Percentiles rank a stretch among this genome's conserved stretches.
Conservation (phyloP, 345 rosid species). For the Psidium guajava region DNA sequence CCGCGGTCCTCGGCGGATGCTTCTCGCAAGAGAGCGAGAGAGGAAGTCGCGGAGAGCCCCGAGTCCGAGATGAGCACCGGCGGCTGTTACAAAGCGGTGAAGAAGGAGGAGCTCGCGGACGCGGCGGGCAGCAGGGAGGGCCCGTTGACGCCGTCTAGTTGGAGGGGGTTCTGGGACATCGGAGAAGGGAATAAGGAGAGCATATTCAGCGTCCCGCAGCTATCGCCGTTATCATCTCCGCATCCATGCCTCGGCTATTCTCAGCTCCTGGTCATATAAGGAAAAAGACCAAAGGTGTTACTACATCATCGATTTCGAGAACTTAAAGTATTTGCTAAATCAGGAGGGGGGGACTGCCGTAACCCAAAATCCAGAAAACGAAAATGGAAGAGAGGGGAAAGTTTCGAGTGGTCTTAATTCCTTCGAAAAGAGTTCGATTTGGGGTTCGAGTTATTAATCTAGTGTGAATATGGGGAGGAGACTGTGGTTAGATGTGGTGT, state of each 20-base stretch:
- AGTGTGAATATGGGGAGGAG: not conserved
- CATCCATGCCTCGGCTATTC: slow-evolving; percentile 29
- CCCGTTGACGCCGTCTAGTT: slow-evolving; percentile 89
- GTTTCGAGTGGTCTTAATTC: not conserved
- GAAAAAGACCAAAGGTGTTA: not conserved
- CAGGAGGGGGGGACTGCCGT: not conserved
- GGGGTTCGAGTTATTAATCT: not conserved
- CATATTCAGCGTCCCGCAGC: slow-evolving; percentile 64
- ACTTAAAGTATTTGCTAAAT: not conserved
- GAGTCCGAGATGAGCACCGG: not conserved
- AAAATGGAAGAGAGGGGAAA: not conserved
- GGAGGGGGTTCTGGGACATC: slow-evolving; percentile 77
- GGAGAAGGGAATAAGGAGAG: slow-evolving; percentile 34
- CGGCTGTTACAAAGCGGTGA: not conserved
- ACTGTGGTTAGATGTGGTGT: not conserved
- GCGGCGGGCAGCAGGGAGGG: slow-evolving; percentile 3
- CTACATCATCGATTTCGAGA: not conserved
- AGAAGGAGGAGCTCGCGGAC: slow-evolving; percentile 4
- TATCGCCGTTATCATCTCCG: slow-evolving; percentile 85
- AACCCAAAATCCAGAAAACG: not conserved
- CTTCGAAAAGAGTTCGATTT: not conserved
- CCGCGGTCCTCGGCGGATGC: not conserved
- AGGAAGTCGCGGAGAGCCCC: slow-evolving; percentile 4
- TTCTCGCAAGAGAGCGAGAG: slow-evolving; percentile 34
- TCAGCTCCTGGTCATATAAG: slow-evolving; percentile 25